Conservation (phyloP, 495 filamentous ascomycete species). For the Melanomma pulvis-pyrius region DNA sequence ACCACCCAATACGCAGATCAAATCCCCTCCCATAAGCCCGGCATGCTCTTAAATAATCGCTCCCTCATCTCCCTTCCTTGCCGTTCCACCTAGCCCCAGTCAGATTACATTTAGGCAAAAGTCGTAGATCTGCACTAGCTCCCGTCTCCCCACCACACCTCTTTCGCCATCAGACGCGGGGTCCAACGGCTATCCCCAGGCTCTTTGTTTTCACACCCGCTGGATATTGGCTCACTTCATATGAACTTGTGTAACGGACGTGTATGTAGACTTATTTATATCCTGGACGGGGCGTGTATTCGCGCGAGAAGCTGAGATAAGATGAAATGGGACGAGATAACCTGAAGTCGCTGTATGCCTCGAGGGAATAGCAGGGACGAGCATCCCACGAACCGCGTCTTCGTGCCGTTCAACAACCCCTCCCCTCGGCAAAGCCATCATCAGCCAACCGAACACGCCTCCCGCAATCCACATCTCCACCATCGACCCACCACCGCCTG, state of each 20-base stretch:
- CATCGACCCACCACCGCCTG: too few species aligned
- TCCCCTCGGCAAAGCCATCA: not conserved
- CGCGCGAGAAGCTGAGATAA: not conserved
- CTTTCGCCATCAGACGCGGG: not conserved
- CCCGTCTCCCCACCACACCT: slow-evolving; percentile 12
- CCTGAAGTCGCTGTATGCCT: too few species aligned
- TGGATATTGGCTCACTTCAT: too few species aligned
- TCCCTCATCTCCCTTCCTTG: not conserved
- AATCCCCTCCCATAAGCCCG: not conserved
- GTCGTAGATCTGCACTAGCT: slow-evolving; percentile 15
- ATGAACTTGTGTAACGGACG: not conserved
- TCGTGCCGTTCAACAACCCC: not conserved
- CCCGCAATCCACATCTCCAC: not conserved
- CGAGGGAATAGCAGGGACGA: not conserved
- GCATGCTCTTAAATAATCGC: not conserved
- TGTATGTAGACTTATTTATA: not conserved
- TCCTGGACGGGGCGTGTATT: not conserved
- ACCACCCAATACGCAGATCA: not conserved
- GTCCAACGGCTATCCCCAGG: not conserved
- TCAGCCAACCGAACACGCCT: slow-evolving; percentile 1
- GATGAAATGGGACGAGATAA: not conserved
- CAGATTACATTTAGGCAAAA: slow-evolving; percentile 25
- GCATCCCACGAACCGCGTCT: too few species aligned
- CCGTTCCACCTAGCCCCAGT: not conserved
- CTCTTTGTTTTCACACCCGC: not conserved